A percentile compares a stretch with the other conserved stretches of the same genome.
phyloP scores from a whole-genome alignment of 768 basidiomycete genomes.

The Scleroderma citrinum region DNA sequence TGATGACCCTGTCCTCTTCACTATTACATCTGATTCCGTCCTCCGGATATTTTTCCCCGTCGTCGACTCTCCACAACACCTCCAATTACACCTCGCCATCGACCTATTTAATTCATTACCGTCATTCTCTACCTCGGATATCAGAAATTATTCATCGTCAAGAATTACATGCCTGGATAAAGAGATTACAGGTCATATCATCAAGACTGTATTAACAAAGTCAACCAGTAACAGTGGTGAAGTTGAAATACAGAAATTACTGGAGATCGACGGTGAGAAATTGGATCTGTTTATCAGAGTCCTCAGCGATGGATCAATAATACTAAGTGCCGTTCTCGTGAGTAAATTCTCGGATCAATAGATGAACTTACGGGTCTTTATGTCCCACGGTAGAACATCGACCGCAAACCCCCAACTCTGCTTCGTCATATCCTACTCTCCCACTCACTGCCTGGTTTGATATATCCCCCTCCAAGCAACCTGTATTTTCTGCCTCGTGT shows the following conservation, averaged over 20 bases:
- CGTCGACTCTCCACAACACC: constrained; percentile 73
- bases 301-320: constrained; percentile 64
- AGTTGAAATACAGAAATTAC: constrained; percentile 35
- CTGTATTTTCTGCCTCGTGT: constrained; percentile 50
- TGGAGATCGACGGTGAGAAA: constrained; percentile 61
- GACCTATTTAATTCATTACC: constrained; percentile 63
- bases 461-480: constrained; percentile 44
- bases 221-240: constrained; percentile 1
- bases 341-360: constrained; percentile 20
- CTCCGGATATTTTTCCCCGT: constrained; percentile 85
- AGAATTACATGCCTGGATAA: constrained; percentile 67
- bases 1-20: constrained; percentile 75
- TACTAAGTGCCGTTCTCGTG: constrained; percentile 70
- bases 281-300: constrained; percentile 80
- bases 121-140: constrained; percentile 30
- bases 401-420: constrained; percentile 80
- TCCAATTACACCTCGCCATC: constrained; percentile 79
- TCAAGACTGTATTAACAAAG: constrained; percentile 40
- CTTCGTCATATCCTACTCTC: constrained; percentile 70
- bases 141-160: constrained; percentile 31
- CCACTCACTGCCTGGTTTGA: constrained; percentile 47
- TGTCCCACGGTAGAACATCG: constrained; percentile 61
- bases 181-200: constrained; percentile 45
- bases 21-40: constrained; percentile 76
- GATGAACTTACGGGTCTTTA: background rate